Evolutionary conservation across 352 stramenopile genomes (phyloP), one percentile per base, ranked within the genome.

Genomic region (Globisporangium heterothallicum): DNA sequence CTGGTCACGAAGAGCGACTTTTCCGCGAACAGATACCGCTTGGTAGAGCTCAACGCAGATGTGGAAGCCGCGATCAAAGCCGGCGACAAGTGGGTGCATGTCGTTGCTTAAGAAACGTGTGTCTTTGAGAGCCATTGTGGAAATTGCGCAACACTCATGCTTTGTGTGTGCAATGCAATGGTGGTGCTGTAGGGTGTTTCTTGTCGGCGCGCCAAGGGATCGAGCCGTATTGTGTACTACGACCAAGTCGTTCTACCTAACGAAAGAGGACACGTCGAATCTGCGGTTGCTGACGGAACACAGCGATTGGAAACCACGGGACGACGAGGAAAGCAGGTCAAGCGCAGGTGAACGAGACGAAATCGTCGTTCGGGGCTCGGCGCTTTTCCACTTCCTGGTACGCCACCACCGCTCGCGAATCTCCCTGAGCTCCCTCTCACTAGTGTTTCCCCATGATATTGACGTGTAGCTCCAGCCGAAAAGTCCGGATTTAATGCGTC

Each of bases 201-300:
- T 93, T 34, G 77, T 93, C 13, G 83, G 83, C 2, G 56, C 61
- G 14, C 56, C 68, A 1, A 56, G 63, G 32, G 61, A 87, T 21
- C 69, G 72, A 63, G 83, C 83, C 1, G 80, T 89, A 38, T 50
- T 94, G 36, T 92, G 80, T 57, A 92, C 80, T 32, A 50, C 70
- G 10, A 68, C 69, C 49, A 76, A 78, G 54, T 88, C 80, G 14
- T 94, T 73, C 59, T 81, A 69, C 53, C 63, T 94, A 18, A 76
- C 71, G 30, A 91, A 90, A 29, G 83, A 94, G 42, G 81, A 91
- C 42, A 91, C 77, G 38, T 92, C 78, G 10, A 94, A 94, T 44
- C 56, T 91, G 38, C 78, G 81, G 3, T 57, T 94, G 18, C 47
- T 94, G 3, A 90, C 78, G 13, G 65, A 64, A 8, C 71, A 89